These are phyloP conservation scores for Mortierella sp. DNA, from an alignment of 371 early-diverging fungal species.

Conservation along the genomic window DNA sequence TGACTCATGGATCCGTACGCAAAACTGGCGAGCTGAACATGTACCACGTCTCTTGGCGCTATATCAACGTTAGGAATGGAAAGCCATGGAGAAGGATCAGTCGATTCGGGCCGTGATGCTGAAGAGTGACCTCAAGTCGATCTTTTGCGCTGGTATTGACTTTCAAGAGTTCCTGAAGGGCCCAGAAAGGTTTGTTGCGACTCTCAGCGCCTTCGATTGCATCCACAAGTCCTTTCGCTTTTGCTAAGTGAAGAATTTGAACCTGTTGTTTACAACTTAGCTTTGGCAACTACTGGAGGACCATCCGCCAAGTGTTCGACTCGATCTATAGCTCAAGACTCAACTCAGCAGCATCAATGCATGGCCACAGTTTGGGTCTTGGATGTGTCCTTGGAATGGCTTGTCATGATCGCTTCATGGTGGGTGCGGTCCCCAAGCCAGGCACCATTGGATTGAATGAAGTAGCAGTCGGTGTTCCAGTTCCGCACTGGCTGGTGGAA, in stretches of 20 bases:
- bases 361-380: constrained; percentile 50
- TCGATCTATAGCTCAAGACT: constrained; percentile 45
- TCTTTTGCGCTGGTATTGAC: constrained; percentile 54
- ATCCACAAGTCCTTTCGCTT: too few species aligned
- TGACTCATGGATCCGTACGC: neutral
- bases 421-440: constrained; percentile 29
- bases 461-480: constrained; percentile 49
- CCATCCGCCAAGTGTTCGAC: constrained; percentile 45
- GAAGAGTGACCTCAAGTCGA: constrained; percentile 51
- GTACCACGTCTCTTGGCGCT: too few species aligned
- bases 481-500: constrained; percentile 44
- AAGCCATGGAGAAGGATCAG: constrained; percentile 45
- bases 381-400: constrained; percentile 52
- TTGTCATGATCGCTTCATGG: constrained; percentile 52
- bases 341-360: constrained; percentile 49
- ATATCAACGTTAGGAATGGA: constrained; percentile 39
- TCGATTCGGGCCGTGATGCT: constrained; percentile 38
- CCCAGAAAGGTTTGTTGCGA: constrained; percentile 30
- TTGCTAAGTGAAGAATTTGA: too few species aligned
- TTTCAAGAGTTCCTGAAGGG: constrained; percentile 51
- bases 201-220: too few species aligned
- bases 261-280: constrained; percentile 8
- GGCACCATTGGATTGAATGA: constrained; percentile 51
- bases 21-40: neutral
- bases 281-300: constrained; percentile 42